These are phyloP conservation scores for Brassica cretica DNA, from an alignment of 345 rosid species.

Conservation along the genomic window DNA sequence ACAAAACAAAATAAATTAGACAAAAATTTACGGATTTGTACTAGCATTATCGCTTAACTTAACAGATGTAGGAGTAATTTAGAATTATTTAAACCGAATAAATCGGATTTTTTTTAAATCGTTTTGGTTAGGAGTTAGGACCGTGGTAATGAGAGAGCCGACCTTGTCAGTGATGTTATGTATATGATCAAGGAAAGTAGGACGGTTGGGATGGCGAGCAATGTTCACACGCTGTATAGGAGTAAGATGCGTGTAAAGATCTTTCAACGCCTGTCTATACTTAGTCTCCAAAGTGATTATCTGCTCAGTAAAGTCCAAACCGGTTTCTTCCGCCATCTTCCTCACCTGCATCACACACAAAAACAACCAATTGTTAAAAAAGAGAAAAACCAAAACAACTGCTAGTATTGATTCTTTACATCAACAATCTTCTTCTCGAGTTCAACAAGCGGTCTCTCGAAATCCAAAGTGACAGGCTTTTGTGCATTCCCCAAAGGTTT, in stretches of 20 bases:
- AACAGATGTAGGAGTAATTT: too few relatives aligned
- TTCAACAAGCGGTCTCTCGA: slow-evolving; percentile 84
- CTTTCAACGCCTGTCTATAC: slow-evolving; percentile 82
- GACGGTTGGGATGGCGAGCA: slow-evolving; percentile 96
- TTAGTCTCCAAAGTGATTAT: slow-evolving; percentile 72
- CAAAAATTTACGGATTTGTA: too few relatives aligned
- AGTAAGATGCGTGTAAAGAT: slow-evolving; percentile 72
- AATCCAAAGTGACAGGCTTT: slow-evolving; percentile 81
- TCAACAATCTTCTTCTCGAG: slow-evolving; percentile 85
- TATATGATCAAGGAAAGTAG: slow-evolving; percentile 95
- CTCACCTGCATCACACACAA: slow-evolving; percentile 61
- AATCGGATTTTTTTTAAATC: too few relatives aligned
- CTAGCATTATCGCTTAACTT: too few relatives aligned
- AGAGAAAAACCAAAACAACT: slow-evolving; percentile 13
- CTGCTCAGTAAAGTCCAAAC: slow-evolving; percentile 91
- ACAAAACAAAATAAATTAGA: too few relatives aligned
- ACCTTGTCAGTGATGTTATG: slow-evolving; percentile 94
- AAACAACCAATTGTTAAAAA: too few relatives aligned
- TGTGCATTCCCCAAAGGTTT: slow-evolving; percentile 73
- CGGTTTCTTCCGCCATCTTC: slow-evolving; percentile 91
- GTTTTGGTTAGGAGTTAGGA: too few relatives aligned
- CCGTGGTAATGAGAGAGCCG: slow-evolving; percentile 18
- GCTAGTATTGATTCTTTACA: slow-evolving; percentile 39
- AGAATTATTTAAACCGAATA: too few relatives aligned
- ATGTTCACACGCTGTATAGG: slow-evolving; percentile 93